Conservation (phyloP, 768 basidiomycete genomes). For the Imleria badia region DNA sequence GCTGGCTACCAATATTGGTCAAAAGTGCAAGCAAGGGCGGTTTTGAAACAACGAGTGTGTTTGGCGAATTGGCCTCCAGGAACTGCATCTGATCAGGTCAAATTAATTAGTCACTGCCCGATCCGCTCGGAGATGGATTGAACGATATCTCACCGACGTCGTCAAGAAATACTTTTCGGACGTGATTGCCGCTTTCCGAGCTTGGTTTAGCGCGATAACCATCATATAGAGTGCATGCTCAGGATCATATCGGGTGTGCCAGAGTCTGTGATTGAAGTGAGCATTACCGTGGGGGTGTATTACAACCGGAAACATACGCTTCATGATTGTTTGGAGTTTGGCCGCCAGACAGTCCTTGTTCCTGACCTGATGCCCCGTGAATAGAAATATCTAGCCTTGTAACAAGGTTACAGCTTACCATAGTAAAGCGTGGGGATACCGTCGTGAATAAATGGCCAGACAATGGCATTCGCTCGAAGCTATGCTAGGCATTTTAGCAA, state of each 20-base stretch:
- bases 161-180: conserved; percentile 45
- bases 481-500: conserved; percentile 13
- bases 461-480: conserved; percentile 47
- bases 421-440: conserved; percentile 54
- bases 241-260: conserved; percentile 55
- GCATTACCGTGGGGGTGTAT: not conserved
- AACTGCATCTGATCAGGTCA: conserved; percentile 44
- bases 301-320: conserved; percentile 37
- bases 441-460: conserved; percentile 50
- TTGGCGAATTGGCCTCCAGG: conserved; percentile 37
- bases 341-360: conserved; percentile 49
- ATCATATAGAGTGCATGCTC: conserved; percentile 50
- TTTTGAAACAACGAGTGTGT: conserved; percentile 51
- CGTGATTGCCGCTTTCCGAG: conserved; percentile 49
- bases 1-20: conserved; percentile 49
- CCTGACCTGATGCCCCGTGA: conserved; percentile 37
- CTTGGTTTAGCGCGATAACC: conserved; percentile 49
- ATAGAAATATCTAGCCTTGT: not conserved
- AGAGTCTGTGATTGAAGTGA: conserved; percentile 44
- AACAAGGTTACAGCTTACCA: conserved; percentile 24
- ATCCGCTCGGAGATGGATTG: not conserved
- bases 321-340: conserved; percentile 50
- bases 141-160: conserved; percentile 38
- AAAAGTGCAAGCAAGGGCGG: conserved; percentile 55
- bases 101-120: not conserved